phyloP scores from a whole-genome alignment of 805 yeast genomes.

The Cyberlindnera amylophila region DNA sequence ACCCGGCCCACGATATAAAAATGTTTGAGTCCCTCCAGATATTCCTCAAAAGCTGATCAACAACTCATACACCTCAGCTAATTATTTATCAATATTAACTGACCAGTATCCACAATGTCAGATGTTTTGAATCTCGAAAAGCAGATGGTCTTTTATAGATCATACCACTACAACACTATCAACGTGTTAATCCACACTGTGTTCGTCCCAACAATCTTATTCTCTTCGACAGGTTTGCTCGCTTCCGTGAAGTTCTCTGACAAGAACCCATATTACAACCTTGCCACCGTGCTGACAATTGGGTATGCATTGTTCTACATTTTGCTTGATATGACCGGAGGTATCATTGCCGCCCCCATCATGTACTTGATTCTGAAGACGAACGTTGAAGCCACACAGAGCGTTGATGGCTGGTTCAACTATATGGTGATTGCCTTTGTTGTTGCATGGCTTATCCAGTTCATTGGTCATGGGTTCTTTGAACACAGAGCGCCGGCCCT shows the following conservation, averaged over 20 bases:
- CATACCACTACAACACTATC: conserved; percentile 46
- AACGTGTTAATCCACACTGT: conserved; percentile 75
- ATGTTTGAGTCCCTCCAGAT: no score
- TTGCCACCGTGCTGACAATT: conserved; percentile 44
- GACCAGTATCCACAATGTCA: neutral
- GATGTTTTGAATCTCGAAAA: conserved; percentile 22
- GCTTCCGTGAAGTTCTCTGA: conserved; percentile 27
- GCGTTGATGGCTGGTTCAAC: conserved; percentile 18
- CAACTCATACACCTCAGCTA: no score
- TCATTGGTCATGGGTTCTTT: conserved; percentile 80
- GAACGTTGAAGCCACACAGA: conserved; percentile 24
- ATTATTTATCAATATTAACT: no score
- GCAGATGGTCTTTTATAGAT: conserved; percentile 57
- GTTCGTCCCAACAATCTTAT: conserved; percentile 76
- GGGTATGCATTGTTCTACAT: conserved; percentile 57
- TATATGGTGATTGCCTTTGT: conserved; percentile 38
- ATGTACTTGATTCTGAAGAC: conserved; percentile 29
- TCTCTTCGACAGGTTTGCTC: conserved; percentile 45
- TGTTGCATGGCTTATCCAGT: conserved; percentile 75
- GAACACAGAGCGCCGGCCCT: conserved; percentile 87
- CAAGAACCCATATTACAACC: conserved; percentile 30
- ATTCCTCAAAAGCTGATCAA: no score
- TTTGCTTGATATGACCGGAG: conserved; percentile 48
- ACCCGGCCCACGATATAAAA: no score
- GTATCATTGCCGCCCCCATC: conserved; percentile 40